phyloP scores from a whole-genome alignment of 1,284 basidiomycete species.

The Ustilago trichophora region DNA sequence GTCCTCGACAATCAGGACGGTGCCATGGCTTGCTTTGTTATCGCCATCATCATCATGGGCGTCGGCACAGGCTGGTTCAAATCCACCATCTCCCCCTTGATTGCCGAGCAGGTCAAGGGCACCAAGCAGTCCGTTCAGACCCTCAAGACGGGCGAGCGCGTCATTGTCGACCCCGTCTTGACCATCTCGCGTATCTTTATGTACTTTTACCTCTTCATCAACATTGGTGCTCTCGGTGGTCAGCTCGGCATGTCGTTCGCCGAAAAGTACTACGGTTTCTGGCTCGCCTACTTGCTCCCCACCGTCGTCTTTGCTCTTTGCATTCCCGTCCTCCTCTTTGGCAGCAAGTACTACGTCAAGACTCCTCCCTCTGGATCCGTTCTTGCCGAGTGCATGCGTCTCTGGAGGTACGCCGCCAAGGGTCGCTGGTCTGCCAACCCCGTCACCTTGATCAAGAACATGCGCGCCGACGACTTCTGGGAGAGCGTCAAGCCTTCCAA shows the following conservation, averaged over 20 bases:
- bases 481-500: conserved; percentile 76
- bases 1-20: conserved; percentile 73
- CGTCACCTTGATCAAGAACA: conserved; percentile 48
- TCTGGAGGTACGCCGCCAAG: conserved; percentile 62
- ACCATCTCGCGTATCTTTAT: conserved; percentile 70
- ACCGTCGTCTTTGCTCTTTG: conserved; percentile 68
- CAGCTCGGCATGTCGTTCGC: conserved; percentile 68
- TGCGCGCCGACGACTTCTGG: conserved; percentile 77
- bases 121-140: conserved; percentile 54
- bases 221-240: conserved; percentile 61
- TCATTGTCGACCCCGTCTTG: conserved; percentile 80
- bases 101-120: conserved; percentile 69
- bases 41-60: conserved; percentile 64
- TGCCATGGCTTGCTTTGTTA: conserved; percentile 74
- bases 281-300: conserved; percentile 68
- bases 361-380: conserved; percentile 83
- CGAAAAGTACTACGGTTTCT: conserved; percentile 68
- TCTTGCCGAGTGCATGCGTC: conserved; percentile 71
- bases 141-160: conserved; percentile 75
- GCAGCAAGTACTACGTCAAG: conserved; percentile 74
- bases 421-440: conserved; percentile 67
- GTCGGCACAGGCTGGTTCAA: conserved; percentile 81
- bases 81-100: conserved; percentile 65
- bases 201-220: conserved; percentile 66
- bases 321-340: conserved; percentile 76